Evolutionary conservation across 2,329 filamentous ascomycete genomes (phyloP).

Genomic region (Epichloe gansuensis): DNA sequence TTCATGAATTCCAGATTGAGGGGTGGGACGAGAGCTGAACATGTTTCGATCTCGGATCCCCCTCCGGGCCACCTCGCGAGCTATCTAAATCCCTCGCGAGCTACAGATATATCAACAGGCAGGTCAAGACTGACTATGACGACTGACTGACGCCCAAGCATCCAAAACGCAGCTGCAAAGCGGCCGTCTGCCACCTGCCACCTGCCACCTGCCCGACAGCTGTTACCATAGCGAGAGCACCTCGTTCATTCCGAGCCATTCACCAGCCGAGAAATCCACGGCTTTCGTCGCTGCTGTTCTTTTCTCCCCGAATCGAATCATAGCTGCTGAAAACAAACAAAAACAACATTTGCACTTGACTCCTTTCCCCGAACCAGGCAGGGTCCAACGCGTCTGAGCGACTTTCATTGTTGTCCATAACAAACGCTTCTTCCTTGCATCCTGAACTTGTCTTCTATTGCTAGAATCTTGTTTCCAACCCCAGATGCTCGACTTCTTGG

Average conservation of each 20-base stretch:
- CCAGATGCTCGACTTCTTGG: background rate
- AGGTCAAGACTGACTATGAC: background rate
- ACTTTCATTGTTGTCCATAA: background rate
- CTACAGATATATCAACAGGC: too few species aligned
- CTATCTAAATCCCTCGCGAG: too few species aligned
- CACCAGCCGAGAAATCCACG: background rate
- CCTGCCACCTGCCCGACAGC: constrained; percentile 6
- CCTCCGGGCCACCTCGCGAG: too few species aligned
- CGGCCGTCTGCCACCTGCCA: background rate
- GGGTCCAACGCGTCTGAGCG: background rate
- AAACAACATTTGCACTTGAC: background rate
- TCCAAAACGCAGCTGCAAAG: background rate
- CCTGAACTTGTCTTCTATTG: background rate
- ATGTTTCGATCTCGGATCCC: background rate
- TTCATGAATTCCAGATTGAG: constrained; percentile 43
- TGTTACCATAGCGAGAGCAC: background rate
- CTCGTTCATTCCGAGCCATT: background rate
- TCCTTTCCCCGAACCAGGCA: background rate
- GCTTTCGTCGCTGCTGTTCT: background rate
- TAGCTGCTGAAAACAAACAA: background rate
- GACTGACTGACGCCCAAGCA: background rate
- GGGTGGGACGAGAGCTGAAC: constrained; percentile 28
- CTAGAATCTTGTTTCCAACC: background rate
- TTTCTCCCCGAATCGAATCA: background rate
- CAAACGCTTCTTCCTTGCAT: background rate